Evolutionary conservation across 352 stramenopile species (phyloP), one percentile per base, ranked within the genome.

Genomic region (Phytopythium sindhum): DNA sequence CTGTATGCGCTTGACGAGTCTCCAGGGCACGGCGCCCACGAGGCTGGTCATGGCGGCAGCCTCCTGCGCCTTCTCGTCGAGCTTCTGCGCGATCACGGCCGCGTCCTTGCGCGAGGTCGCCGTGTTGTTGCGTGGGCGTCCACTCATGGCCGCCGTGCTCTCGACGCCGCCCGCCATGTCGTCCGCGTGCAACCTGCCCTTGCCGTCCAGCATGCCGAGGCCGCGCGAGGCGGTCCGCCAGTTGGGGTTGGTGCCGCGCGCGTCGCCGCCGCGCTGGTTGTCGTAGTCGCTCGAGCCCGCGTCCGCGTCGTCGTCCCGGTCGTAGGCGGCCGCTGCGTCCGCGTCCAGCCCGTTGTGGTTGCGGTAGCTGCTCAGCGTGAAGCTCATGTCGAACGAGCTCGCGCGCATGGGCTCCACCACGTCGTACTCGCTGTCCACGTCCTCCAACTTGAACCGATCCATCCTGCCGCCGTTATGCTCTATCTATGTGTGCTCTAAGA

Each of bases 361-460:
- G 54, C 74, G 70, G 66, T 88, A 77, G 70, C 72, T 75, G 61
- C 78, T 79, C 11, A 92, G 81, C 35, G 81, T 91, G 73, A 93
- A 93, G 66, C 82, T 91, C 81, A 91, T 89, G 78, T 95, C 85
- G 67, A 95, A 95, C 33, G 85, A 94, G 65, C 87, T 93, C n/a
- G 87, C 75, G 5, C 87, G 87, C 75, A 93, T 88, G 53, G 87
- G 87, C 74, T 93, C 87, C 17, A 95, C 81, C 3, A 74, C 85
- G 69, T 95, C 87, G 51, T 85, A 91, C 51, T 71, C 75, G 56
- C 89, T 78, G 60, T 92, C 84, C 61, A 93, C 81, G 62, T 89
- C 84, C 42, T 93, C 81, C 14, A 91, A 65, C 54, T 80, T 72
- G 74, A 95, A 95, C 53, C 87, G 87, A 64, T 95, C 87, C 87